These are phyloP conservation scores for Monilinia fructicola DNA, from an alignment of 2,329 filamentous ascomycete genomes.

Conservation along the genomic window DNA sequence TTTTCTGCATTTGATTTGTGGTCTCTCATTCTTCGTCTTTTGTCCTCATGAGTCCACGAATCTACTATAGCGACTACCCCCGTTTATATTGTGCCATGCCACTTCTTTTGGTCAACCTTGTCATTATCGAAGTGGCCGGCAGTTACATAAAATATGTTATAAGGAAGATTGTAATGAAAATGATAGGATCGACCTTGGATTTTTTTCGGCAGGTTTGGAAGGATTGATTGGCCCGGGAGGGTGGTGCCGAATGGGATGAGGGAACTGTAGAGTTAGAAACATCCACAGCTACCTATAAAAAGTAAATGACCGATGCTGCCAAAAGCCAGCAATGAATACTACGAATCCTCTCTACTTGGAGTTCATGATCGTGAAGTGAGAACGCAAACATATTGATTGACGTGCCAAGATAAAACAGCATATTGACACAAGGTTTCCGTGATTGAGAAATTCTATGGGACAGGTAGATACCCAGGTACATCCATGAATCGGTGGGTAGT, in stretches of 20 bases:
- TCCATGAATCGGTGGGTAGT: too few species aligned
- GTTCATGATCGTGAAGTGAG: not conserved
- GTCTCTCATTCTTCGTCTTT: constrained; percentile 36
- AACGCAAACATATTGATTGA: not conserved
- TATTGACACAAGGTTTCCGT: too few species aligned
- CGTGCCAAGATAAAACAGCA: not conserved
- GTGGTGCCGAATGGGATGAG: constrained; percentile 7
- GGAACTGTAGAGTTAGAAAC: constrained; percentile 20
- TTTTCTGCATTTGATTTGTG: constrained; percentile 35
- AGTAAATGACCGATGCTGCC: constrained; percentile 10
- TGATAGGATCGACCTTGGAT: constrained; percentile 20
- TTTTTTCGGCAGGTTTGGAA: constrained; percentile 1
- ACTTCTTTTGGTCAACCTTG: constrained; percentile 29
- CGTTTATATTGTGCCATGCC: constrained; percentile 34
- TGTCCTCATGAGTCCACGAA: constrained; percentile 42
- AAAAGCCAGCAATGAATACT: constrained; percentile 8
- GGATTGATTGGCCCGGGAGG: constrained; percentile 6
- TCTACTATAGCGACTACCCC: constrained; percentile 44
- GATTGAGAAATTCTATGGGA: too few species aligned
- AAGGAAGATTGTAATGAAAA: constrained; percentile 26
- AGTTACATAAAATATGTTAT: constrained; percentile 29
- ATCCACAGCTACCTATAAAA: constrained; percentile 16
- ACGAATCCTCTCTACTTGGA: not conserved
- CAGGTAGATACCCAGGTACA: too few species aligned
- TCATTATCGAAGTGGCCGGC: constrained; percentile 26